Percentiles rank a stretch among this genome's conserved stretches.
phyloP scores from a whole-genome alignment of 2,329 filamentous ascomycete genomes.

The Trichoderma asperellum region DNA sequence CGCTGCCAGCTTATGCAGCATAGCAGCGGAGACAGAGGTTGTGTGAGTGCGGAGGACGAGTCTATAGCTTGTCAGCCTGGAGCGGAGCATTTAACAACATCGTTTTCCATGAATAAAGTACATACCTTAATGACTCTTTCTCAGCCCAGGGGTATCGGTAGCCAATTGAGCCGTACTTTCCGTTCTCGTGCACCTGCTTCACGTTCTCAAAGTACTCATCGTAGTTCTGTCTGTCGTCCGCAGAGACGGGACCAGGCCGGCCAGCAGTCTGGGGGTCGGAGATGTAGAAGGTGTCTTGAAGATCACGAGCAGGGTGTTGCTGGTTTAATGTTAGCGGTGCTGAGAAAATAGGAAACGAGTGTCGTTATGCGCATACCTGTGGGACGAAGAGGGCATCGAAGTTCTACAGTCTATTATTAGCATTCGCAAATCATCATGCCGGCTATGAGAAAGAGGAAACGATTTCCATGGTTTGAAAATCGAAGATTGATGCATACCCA shows the following conservation, averaged over 20 bases:
- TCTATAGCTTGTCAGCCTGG: constrained; percentile 13
- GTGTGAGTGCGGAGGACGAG: constrained; percentile 96
- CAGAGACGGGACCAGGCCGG: constrained; percentile 59
- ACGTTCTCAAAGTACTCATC: constrained; percentile 88
- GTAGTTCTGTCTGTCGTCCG: constrained; percentile 68
- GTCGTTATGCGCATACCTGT: constrained; percentile 49
- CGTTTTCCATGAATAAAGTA: background rate
- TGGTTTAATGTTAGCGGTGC: constrained; percentile 23
- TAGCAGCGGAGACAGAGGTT: constrained; percentile 86
- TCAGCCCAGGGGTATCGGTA: constrained; percentile 94
- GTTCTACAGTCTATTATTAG: constrained; percentile 52
- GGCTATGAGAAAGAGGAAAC: too few relatives aligned
- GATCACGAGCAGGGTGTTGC: constrained; percentile 94
- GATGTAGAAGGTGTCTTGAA: constrained; percentile 99
- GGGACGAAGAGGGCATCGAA: constrained; percentile 97
- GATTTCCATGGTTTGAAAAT: background rate
- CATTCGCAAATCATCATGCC: too few relatives aligned
- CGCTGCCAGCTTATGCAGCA: constrained; percentile 86
- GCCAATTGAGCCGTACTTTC: constrained; percentile 92
- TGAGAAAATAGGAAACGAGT: fast-evolving
- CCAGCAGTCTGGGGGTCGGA: constrained; percentile 82
- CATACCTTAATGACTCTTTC: constrained; percentile 73
- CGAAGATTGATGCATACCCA: constrained; percentile 55
- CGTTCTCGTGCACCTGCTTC: constrained; percentile 82
- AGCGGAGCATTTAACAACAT: background rate